These are phyloP conservation scores for Chlorella vulgaris DNA, from an alignment of 139 green algal genomes.

Conservation along the genomic window DNA sequence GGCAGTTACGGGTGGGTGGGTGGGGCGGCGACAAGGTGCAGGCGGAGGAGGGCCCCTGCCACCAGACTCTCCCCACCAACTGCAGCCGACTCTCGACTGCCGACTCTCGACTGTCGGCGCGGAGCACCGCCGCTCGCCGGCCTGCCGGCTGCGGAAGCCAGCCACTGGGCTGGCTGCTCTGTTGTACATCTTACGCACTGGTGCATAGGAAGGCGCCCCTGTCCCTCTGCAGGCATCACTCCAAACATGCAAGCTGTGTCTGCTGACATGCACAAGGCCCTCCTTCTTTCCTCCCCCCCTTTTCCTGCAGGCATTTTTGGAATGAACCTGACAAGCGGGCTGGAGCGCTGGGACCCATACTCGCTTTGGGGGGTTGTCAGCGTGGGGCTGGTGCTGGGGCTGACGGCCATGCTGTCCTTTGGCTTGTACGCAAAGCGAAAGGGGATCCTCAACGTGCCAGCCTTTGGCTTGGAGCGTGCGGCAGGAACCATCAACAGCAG, in stretches of 20 bases:
- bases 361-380: constrained; percentile 22
- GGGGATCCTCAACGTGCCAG: constrained; percentile 32
- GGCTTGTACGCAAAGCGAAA: constrained; percentile 18
- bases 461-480: constrained; percentile 1
- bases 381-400: constrained; percentile 16
- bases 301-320: constrained; percentile 26
- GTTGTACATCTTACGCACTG: too few species aligned
- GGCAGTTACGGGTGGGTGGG: constrained; percentile 6
- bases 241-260: too few species aligned
- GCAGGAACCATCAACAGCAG: not conserved
- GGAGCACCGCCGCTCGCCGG: too few species aligned
- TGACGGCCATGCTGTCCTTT: not conserved
- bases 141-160: too few species aligned
- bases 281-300: not conserved
- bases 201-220: too few species aligned
- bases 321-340: constrained; percentile 30
- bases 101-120: too few species aligned
- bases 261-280: too few species aligned
- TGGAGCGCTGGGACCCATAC: constrained; percentile 34
- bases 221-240: too few species aligned
- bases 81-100: too few species aligned
- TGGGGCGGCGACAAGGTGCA: not conserved
- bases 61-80: not conserved
- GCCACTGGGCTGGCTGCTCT: too few species aligned
- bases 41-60: too few species aligned